Evolutionary conservation across 495 filamentous ascomycete genomes (phyloP).

Genomic region (Sphaerosporella brunnea): DNA sequence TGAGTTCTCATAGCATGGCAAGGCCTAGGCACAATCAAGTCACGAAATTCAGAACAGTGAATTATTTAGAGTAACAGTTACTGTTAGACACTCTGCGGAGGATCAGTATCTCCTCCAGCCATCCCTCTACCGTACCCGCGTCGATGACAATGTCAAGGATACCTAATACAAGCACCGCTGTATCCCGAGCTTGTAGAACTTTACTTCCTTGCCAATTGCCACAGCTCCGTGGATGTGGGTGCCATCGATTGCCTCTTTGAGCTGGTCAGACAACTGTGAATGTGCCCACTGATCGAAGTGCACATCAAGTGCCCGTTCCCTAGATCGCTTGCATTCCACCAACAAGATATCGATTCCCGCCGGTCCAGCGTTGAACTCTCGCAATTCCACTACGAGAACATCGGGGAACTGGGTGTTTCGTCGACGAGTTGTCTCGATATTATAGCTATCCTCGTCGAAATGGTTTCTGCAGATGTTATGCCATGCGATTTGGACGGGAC

Average conservation of each 20-base stretch:
- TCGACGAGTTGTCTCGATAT: neutral
- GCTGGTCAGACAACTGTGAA: neutral
- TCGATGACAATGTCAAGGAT: no score
- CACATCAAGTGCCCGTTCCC: neutral
- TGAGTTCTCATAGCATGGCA: no score
- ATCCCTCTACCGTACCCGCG: no score
- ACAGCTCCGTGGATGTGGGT: neutral
- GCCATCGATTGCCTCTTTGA: neutral
- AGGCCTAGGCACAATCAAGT: no score
- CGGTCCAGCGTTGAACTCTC: neutral
- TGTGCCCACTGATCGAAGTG: neutral
- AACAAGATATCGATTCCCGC: neutral
- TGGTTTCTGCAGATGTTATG: neutral
- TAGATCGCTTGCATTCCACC: neutral
- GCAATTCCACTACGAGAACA: neutral
- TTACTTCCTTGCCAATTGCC: neutral
- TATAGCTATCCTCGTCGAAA: neutral
- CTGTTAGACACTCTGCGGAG: no score
- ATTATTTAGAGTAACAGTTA: no score
- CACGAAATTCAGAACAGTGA: no score
- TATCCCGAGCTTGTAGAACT: neutral
- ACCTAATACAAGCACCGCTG: no score
- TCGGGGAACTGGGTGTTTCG: neutral
- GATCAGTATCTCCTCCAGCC: no score
- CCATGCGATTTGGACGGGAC: neutral